Evolutionary conservation across 192 early-diverging fungal genomes (phyloP).

Genomic region (Spinellus fusiger): DNA sequence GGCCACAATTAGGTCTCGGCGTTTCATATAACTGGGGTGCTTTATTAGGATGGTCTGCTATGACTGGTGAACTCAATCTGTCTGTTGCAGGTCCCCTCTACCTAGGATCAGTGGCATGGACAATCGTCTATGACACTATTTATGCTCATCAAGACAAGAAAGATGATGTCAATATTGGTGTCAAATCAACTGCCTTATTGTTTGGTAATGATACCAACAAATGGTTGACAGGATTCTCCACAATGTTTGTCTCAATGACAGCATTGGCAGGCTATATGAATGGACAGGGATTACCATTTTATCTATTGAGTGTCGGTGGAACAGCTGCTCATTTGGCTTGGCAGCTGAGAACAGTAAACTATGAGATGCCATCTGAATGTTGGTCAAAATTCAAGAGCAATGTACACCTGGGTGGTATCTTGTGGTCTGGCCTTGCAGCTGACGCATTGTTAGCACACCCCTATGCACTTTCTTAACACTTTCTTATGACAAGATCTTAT

Average conservation of each 20-base stretch:
- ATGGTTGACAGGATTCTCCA: constrained; percentile 69
- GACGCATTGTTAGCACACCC: constrained; percentile 38
- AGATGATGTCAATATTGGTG: constrained; percentile 79
- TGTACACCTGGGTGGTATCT: constrained; percentile 70
- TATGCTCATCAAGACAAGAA: constrained; percentile 96
- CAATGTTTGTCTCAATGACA: constrained; percentile 57
- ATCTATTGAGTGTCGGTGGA: constrained; percentile 62
- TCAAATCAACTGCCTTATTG: constrained; percentile 86
- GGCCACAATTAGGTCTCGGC: constrained; percentile 87
- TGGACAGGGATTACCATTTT: constrained; percentile 69
- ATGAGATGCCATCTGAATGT: constrained; percentile 57
- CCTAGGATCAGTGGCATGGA: constrained; percentile 83
- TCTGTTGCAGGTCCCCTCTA: constrained; percentile 77
- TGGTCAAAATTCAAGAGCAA: constrained; percentile 77
- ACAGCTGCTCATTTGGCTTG: constrained; percentile 73
- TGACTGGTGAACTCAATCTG: constrained; percentile 63
- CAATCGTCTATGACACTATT: constrained; percentile 93
- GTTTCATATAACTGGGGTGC: constrained; percentile 95
- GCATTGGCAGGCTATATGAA: constrained; percentile 77
- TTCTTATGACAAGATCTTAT: no score
- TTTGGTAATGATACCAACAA: constrained; percentile 71
- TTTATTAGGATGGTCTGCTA: constrained; percentile 80
- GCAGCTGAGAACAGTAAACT: constrained; percentile 71
- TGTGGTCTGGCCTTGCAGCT: constrained; percentile 64
- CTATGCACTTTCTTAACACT: background rate